Evolutionary conservation across 2,329 filamentous ascomycete genomes (phyloP), one percentile per base, ranked within the genome.

Genomic region (Nigrograna mackinnonii): DNA sequence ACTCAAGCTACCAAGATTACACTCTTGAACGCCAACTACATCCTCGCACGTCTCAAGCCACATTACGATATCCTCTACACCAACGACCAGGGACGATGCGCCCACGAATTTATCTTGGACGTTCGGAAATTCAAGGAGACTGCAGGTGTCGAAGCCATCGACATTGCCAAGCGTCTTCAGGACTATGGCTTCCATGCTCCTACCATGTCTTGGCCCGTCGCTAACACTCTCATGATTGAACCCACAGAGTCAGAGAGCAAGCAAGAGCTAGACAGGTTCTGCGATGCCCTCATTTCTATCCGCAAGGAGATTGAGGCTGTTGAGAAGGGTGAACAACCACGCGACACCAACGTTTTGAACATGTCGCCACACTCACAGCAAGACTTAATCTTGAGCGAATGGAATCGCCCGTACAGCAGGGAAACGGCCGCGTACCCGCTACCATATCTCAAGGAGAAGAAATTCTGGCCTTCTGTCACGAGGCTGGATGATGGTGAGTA

Each of bases 131-230:
- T 96, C 78, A 88, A 89, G 65, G 86, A 91, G 40, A 83, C 84
- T 1, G 83, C 87, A 5, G 90, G 89, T 19, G 76, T 97, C 57
- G 91, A 96, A 72, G 92, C 87, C 21, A 94, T 96, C 57, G 92
- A 97, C 64, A 87, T 97, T 52, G 92, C 92, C 62, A 97, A 97
- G 79, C 89, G 92, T 50, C 83, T 97, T 16, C 91, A 96, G 71
- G 92, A 97, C 67, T 97, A 95, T 66, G 92, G 92, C 31, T 97
- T 97, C 82, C 92, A 97, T 70, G 89, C 91, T 1, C 92, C 92
- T 0, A 97, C 92, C 39, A 96, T 97, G 92, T 91, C 85, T 66
- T 96, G 89, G 89, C 92, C 92, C 2, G 91, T 97, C 2, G 82
- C 89, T 39, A 95, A 95, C 72, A 96, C 92, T 1, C 82, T 97